Conservation (phyloP, 352 stramenopile species). For the Peronosclerospora sorghi region DNA sequence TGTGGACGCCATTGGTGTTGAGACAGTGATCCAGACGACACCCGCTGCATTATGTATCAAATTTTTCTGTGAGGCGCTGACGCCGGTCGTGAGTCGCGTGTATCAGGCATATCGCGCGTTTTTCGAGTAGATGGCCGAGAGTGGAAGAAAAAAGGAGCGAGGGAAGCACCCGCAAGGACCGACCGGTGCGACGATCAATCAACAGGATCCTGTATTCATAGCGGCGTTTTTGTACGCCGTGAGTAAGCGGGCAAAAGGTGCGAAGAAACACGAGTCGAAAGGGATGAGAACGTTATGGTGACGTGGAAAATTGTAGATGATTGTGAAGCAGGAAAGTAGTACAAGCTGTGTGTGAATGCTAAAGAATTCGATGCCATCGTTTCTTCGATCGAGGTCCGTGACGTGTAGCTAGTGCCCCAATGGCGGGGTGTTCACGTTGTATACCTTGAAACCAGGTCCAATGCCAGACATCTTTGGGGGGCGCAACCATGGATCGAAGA, state of each 20-base stretch:
- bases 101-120: constrained; percentile 35
- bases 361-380: constrained; percentile 58
- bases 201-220: constrained; percentile 38
- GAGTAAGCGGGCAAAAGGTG: constrained; percentile 52
- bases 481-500: constrained; percentile 24
- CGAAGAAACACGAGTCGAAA: not conserved
- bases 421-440: not conserved
- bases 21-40: constrained; percentile 33
- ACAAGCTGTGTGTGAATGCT: constrained; percentile 38
- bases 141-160: constrained; percentile 10
- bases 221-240: constrained; percentile 57
- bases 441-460: constrained; percentile 15
- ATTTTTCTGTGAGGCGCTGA: constrained; percentile 53
- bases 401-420: not conserved
- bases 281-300: constrained; percentile 2
- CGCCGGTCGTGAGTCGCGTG: constrained; percentile 48
- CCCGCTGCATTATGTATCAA: constrained; percentile 56
- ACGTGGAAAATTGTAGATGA: no score
- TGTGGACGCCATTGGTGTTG: constrained; percentile 35
- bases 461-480: constrained; percentile 33
- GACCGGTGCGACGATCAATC: constrained; percentile 18
- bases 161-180: constrained; percentile 14
- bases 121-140: constrained; percentile 9
- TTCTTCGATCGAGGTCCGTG: constrained; percentile 47
- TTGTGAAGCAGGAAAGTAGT: constrained; percentile 49